Conservation (phyloP, 2,329 filamentous ascomycete genomes). For the Aotearoamyces nothofagi region DNA sequence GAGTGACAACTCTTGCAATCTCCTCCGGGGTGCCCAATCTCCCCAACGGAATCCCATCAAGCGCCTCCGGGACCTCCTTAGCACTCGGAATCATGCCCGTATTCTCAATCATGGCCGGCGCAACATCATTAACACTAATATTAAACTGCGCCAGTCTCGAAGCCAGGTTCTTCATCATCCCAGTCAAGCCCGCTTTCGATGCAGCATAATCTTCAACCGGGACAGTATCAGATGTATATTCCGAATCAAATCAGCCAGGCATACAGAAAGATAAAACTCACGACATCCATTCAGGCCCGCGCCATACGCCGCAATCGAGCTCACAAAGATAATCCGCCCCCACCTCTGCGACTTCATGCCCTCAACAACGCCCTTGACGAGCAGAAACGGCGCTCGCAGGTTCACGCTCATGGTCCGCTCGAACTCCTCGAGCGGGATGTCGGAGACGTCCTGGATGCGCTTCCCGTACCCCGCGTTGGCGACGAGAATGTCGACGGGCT, state of each 20-base stretch:
- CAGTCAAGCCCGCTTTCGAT: conserved; percentile 28
- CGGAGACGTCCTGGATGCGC: conserved; percentile 26
- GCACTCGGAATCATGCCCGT: conserved; percentile 27
- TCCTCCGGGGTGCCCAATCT: conserved; percentile 28
- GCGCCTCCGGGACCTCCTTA: conserved; percentile 11
- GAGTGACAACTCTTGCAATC: conserved; percentile 29
- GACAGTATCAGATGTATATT: too few species aligned
- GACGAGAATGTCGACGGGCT: conserved; percentile 43
- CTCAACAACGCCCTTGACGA: conserved; percentile 13
- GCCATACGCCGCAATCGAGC: conserved; percentile 11
- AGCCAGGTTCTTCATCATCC: conserved; percentile 30
- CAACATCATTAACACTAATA: conserved; percentile 31
- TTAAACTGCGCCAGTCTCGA: conserved; percentile 25
- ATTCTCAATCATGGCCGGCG: conserved; percentile 28
- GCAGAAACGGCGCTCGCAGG: conserved; percentile 12
- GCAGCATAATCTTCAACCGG: conserved; percentile 12
- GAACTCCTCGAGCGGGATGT: conserved; percentile 14
- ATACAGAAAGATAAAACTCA: conserved; percentile 3
- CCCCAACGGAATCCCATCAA: conserved; percentile 25
- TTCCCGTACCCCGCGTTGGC: conserved; percentile 54
- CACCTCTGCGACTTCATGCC: conserved; percentile 25
- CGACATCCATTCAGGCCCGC: conserved; percentile 15
- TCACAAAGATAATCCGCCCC: conserved; percentile 13
- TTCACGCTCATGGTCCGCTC: conserved; percentile 15
- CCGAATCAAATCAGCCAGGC: too few species aligned